Base-by-base conservation (phyloP, 2,329 filamentous ascomycete species). In the Bertia moriformis region DNA sequence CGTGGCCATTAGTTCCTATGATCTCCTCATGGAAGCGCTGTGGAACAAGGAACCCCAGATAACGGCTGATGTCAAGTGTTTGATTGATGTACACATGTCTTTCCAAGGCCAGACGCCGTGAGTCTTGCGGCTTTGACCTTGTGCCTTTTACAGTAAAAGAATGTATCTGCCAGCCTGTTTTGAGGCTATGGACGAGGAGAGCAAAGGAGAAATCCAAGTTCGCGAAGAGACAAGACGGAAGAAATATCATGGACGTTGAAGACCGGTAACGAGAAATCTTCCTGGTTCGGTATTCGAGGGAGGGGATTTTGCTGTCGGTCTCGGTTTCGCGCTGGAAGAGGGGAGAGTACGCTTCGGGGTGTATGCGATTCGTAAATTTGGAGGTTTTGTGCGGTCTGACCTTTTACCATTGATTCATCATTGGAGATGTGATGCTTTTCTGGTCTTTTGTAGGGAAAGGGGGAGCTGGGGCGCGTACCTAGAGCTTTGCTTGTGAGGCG, bases 401-500 rank as follows among this genome's bases (percentile, higher is more conserved):
- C 59, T 62, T 62, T 62, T 62, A 62, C 59, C 59, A 62, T 48
- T 46, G 10, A 54, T 41, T 43, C 59, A 62, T 62, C 59, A 60
- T 55, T 42, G 58, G 59, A 61, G 56, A 54, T 39, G 22, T 12
- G 37, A 20, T 33, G 18, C 19, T 35, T 14, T 18, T 14, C 17
- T 19, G 20, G 17, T 14, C 29, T 15, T 35, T 14, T 15, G 40
- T 24, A 24, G 19, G 30, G 15, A 17, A 17, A 18, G 29, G 37
- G 12, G 12, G 32, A 35, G 32, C n/a, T n/a, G n/a, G n/a, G n/a
- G 15, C 10, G 17, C 32, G 32, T 35, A 35, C 32, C 32, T 7
- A 35, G n/a, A n/a, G n/a, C n/a, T n/a, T n/a, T n/a, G n/a, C n/a
- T n/a, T n/a, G n/a, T n/a, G n/a, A n/a, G n/a, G n/a, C n/a, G n/a